A percentile compares a stretch with the other conserved stretches of the same genome.
Evolutionary conservation across 2,329 filamentous ascomycete genomes (phyloP).

Genomic region (Verticillium zaregamsianum): DNA sequence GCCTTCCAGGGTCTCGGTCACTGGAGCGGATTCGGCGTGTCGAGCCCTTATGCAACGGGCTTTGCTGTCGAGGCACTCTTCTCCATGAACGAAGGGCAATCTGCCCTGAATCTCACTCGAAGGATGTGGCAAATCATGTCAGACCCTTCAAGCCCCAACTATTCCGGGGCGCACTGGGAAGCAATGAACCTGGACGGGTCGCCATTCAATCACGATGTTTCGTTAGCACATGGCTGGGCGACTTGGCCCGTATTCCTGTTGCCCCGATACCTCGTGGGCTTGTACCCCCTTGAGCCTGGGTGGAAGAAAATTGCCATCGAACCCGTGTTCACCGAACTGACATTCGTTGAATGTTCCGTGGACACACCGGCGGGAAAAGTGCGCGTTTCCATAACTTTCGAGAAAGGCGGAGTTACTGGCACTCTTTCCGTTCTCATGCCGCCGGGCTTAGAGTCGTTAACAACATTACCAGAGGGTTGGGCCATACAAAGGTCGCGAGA

Average conservation of each 20-base stretch:
- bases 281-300: conserved; percentile 3
- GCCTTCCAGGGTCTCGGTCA: conserved; percentile 4
- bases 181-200: conserved; percentile 5
- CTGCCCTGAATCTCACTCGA: conserved; percentile 2
- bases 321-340: conserved; percentile 1
- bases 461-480: not conserved
- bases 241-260: conserved; percentile 8
- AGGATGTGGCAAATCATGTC: conserved; percentile 6
- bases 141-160: conserved; percentile 1
- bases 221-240: conserved; percentile 8
- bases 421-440: not conserved
- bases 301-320: conserved; percentile 5
- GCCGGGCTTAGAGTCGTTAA: not conserved
- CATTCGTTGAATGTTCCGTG: not conserved
- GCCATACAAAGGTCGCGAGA: not conserved
- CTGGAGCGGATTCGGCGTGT: not conserved
- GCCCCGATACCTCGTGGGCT: conserved; percentile 5
- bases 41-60: conserved; percentile 7
- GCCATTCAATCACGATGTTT: conserved; percentile 6
- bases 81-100: not conserved
- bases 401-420: not conserved
- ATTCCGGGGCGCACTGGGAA: conserved; percentile 8
- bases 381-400: not conserved
- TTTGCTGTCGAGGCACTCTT: conserved; percentile 10
- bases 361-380: not conserved